A percentile compares a stretch with the other conserved stretches of the same genome.
Evolutionary conservation across 2,329 filamentous ascomycete species (phyloP).

Genomic region (Cercospora sojina): DNA sequence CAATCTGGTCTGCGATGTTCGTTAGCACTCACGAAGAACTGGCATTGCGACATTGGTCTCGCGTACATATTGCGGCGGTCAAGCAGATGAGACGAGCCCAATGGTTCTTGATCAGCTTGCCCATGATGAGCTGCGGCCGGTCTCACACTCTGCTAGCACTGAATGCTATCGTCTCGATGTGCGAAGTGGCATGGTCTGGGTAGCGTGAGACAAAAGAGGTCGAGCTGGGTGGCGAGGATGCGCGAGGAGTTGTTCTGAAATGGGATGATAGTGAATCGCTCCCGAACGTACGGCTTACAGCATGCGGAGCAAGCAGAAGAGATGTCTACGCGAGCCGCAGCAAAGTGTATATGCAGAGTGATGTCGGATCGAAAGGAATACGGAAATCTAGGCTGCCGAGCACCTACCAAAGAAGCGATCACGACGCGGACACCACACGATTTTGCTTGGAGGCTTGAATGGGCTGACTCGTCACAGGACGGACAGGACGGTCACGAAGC

Average conservation of each 20-base stretch:
- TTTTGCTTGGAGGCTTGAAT: slow-evolving; percentile 7
- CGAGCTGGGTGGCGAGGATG: slow-evolving; percentile 2
- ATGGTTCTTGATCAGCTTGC: slow-evolving; percentile 98
- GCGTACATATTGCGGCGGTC: slow-evolving; percentile 73
- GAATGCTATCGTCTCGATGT: slow-evolving; percentile 17
- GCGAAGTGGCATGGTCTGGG: slow-evolving; percentile 21
- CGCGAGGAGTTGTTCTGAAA: background rate
- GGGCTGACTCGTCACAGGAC: slow-evolving; percentile 21
- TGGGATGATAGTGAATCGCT: slow-evolving; percentile 5
- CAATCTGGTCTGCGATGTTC: slow-evolving; percentile 71
- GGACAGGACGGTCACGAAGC: slow-evolving; percentile 5
- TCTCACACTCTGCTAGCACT: slow-evolving; percentile 16
- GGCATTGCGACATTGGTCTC: background rate
- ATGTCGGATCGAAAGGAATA: slow-evolving; percentile 17
- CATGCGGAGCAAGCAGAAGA: background rate
- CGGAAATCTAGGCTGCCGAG: slow-evolving; percentile 17
- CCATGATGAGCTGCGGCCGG: slow-evolving; percentile 60
- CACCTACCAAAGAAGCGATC: slow-evolving; percentile 14
- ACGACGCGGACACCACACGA: slow-evolving; percentile 7
- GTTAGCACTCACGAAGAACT: slow-evolving; percentile 1
- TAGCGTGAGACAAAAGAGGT: slow-evolving; percentile 2
- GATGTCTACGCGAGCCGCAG: background rate
- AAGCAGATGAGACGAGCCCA: slow-evolving; percentile 93
- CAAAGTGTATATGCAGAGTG: slow-evolving; percentile 22
- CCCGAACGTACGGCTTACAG: background rate